These are phyloP conservation scores for Spirogloea muscicola DNA, from an alignment of 139 green algal genomes.

Conservation along the genomic window DNA sequence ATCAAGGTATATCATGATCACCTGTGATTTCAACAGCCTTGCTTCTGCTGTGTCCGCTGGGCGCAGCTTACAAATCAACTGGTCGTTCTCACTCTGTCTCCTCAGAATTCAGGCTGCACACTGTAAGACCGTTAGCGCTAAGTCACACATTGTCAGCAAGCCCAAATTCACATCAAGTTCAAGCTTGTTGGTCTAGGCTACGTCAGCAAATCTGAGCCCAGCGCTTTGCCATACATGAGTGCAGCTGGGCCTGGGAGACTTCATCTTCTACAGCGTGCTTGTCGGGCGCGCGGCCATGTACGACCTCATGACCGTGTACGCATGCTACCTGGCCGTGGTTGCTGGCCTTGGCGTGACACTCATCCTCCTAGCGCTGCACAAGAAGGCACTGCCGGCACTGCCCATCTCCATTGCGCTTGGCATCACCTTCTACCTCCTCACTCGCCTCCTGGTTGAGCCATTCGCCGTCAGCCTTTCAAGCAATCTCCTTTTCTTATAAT, in stretches of 20 bases:
- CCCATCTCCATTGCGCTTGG: constrained; percentile 90
- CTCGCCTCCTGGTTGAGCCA: constrained; percentile 72
- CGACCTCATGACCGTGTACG: constrained; percentile 81
- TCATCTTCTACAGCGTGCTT: constrained; percentile 95
- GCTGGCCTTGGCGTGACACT: constrained; percentile 62
- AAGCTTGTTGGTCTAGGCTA: constrained; percentile 20
- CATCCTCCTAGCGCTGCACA: constrained; percentile 59
- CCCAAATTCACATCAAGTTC: too few relatives aligned
- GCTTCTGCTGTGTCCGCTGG: too few relatives aligned
- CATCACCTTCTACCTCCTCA: constrained; percentile 84
- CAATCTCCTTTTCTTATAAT: constrained; percentile 38
- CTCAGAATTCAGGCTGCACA: too few relatives aligned
- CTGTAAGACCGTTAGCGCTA: too few relatives aligned
- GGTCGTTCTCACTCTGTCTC: too few relatives aligned
- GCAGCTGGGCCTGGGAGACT: constrained; percentile 95
- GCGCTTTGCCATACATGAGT: constrained; percentile 56
- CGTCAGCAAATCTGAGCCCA: neutral
- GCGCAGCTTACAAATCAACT: too few relatives aligned
- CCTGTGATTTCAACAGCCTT: too few relatives aligned
- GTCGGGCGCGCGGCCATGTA: constrained; percentile 81
- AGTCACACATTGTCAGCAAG: too few relatives aligned
- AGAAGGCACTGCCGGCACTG: constrained; percentile 86
- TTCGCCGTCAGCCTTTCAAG: constrained; percentile 58
- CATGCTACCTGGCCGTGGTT: constrained; percentile 65
- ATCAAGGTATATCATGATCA: too few relatives aligned